These are phyloP conservation scores for Solanum piurae DNA, from an alignment of 257 asterid species.

Conservation along the genomic window DNA sequence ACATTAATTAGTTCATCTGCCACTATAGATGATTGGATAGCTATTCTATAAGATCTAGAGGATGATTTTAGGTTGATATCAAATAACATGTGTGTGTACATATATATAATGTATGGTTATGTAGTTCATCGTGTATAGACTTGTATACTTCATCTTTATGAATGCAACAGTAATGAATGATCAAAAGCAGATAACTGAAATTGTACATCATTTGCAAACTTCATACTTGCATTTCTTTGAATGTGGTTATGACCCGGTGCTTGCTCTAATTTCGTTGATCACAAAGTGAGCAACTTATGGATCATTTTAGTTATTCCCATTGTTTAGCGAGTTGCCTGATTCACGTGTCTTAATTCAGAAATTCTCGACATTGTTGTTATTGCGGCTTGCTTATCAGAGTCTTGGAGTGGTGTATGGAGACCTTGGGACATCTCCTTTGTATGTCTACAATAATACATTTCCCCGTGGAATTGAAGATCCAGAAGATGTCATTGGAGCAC, in stretches of 20 bases:
- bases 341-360: background rate
- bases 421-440: constrained; percentile 94
- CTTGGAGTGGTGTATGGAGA: constrained; percentile 98
- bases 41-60: background rate
- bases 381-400: constrained; percentile 27
- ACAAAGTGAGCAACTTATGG: background rate
- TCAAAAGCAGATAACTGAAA: background rate
- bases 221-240: background rate
- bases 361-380: background rate
- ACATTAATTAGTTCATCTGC: background rate
- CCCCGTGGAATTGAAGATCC: constrained; percentile 67
- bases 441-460: constrained; percentile 90
- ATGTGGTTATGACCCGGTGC: background rate
- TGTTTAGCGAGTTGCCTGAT: background rate
- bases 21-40: background rate
- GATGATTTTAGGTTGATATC: background rate
- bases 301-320: background rate
- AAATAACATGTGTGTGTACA: background rate
- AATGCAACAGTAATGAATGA: background rate
- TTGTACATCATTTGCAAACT: background rate
- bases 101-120: background rate
- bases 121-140: background rate
- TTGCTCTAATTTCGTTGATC: background rate
- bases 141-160: background rate
- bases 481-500: constrained; percentile 88